Base-by-base conservation (phyloP, 768 basidiomycete species). In the Rickenella mellea region DNA sequence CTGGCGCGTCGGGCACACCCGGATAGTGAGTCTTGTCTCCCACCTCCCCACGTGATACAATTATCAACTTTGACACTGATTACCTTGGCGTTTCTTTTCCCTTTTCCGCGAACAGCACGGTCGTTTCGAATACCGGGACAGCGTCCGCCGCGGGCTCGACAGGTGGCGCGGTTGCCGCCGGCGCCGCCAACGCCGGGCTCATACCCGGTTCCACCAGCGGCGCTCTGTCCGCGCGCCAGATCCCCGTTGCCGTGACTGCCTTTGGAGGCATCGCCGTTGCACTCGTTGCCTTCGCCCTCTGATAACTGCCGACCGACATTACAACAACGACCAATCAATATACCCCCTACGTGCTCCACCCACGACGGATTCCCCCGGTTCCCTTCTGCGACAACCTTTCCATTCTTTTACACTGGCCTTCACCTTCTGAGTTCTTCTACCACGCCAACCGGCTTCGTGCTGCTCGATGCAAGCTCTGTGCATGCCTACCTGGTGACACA, bases 171-270 rank as follows among this genome's bases (percentile, higher is more conserved):
- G 37, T 43, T 17, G 38, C 52, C 17, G 54, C 59, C 31, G 65
- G 64, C 50, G 63, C 62, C 10, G 67, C 60, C 11, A 61, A 58
- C 29, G 51, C 54, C 29, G 68, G 68, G 35, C 0, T 51, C 32
- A 27, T 27, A 41, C 45, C 54, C 25, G n/a, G 22, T 17, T 48
- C 53, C 20, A 22, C 33, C 15, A 49, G 40, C 49, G 57, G 60
- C 27, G 58, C 45, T 9, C 30, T 58, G 27, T 51, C 55, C 21
- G 53, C 31, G 28, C 51, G 48, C 24, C 55, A 50, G 20, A 38
- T 63, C 44, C 41, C 45, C 27, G 41, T 43, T 22, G 24, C 55
- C 15, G 45, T 22, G 15, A 36, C 33, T 12, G 19, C 24, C 33
- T 15, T 36, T 22, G 33, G 33, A 10, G 48, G 52, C 17, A 50